These are phyloP conservation scores for Rhynchosporium secalis DNA, from an alignment of 2,329 filamentous ascomycete genomes.

Conservation along the genomic window DNA sequence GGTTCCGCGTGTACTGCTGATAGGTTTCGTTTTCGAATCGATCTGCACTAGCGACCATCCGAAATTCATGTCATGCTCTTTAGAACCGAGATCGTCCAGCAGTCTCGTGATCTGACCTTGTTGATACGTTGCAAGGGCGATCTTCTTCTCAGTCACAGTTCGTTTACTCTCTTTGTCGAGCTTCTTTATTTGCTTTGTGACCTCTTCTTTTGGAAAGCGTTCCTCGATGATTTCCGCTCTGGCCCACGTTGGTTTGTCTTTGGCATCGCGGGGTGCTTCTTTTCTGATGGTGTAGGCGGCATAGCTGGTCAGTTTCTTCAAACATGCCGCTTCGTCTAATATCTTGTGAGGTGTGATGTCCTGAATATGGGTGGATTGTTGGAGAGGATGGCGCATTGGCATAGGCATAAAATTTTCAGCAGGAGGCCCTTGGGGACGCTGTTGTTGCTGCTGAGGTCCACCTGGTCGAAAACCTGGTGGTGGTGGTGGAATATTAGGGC, in stretches of 20 bases:
- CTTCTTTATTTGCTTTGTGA: conserved; percentile 34
- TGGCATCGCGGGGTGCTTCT: conserved; percentile 23
- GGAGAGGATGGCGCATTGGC: conserved; percentile 20
- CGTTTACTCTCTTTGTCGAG: conserved; percentile 28
- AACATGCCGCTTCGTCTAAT: conserved; percentile 30
- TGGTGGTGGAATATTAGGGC: conserved; percentile 16
- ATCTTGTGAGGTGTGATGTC: conserved; percentile 30
- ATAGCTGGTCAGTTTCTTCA: conserved; percentile 35
- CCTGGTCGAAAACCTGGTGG: conserved; percentile 12
- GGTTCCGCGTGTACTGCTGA: conserved; percentile 17
- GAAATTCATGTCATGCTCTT: conserved; percentile 33
- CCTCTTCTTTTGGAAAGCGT: conserved; percentile 33
- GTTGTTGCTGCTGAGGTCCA: not conserved
- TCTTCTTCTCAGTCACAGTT: conserved; percentile 36
- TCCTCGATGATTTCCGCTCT: conserved; percentile 33
- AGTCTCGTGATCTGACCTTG: conserved; percentile 36
- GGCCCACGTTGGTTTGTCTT: conserved; percentile 36
- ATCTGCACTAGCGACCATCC: conserved; percentile 38
- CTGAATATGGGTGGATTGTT: conserved; percentile 27
- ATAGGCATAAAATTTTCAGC: conserved; percentile 15
- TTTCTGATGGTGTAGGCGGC: conserved; percentile 33
- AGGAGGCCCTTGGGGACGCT: conserved; percentile 16
- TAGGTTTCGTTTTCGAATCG: conserved; percentile 20
- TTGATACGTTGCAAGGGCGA: conserved; percentile 31
- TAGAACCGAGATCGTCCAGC: conserved; percentile 32